Percentiles rank a stretch among this genome's conserved stretches.
phyloP scores from a whole-genome alignment of 768 basidiomycete species.

The Lepiota brunneoincarnata region DNA sequence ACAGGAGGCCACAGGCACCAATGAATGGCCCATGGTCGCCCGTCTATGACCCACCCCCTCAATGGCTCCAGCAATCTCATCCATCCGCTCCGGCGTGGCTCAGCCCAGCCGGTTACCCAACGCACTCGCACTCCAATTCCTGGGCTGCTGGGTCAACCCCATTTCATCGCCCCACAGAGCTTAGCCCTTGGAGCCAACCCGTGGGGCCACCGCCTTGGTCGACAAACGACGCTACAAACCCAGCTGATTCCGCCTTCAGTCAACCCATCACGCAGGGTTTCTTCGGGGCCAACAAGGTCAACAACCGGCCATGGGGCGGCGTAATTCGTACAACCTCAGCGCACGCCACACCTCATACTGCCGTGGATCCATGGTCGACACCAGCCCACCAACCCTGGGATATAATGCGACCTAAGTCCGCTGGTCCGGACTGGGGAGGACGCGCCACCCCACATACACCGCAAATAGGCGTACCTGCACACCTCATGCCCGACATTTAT shows the following conservation, averaged over 20 bases:
- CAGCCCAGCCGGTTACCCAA: background rate
- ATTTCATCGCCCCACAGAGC: background rate
- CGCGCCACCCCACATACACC: background rate
- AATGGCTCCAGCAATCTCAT: background rate
- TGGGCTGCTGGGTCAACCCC: constrained; percentile 3
- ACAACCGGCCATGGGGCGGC: background rate
- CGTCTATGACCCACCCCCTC: background rate
- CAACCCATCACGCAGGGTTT: constrained; percentile 1
- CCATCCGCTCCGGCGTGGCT: background rate
- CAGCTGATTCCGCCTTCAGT: constrained; percentile 2
- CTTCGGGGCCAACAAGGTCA: constrained; percentile 1
- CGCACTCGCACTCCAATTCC: background rate
- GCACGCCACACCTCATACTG: background rate
- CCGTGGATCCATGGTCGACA: background rate
- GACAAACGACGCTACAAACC: background rate
- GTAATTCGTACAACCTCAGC: constrained; percentile 4
- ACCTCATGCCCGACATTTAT: constrained; percentile 18
- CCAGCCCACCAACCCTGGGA: background rate
- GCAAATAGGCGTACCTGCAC: background rate
- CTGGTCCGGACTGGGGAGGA: background rate
- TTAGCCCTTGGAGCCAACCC: background rate
- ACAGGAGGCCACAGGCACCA: background rate
- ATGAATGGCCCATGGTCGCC: background rate
- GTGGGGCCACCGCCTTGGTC: background rate
- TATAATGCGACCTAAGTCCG: background rate